A percentile compares a stretch with the other conserved stretches of the same genome.
These are phyloP conservation scores for Lenwebbia sp. DNA, from an alignment of 345 rosid species.

Conservation along the genomic window DNA sequence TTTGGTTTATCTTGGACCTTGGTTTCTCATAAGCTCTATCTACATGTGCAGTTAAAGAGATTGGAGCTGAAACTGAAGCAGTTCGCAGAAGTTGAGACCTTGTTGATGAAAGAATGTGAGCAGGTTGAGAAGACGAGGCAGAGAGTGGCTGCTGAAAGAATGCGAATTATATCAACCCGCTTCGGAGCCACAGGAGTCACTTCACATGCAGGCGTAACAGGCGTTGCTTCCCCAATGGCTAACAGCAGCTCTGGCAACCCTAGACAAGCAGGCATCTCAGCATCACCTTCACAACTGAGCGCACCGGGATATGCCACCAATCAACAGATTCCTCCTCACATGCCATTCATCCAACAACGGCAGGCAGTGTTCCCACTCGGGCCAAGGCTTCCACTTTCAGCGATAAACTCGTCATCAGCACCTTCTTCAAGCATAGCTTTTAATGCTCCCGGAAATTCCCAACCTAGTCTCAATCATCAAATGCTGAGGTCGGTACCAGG, in stretches of 20 bases:
- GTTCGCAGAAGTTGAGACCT: conserved; percentile 93
- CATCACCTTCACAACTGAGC: conserved; percentile 56
- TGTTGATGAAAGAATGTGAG: conserved; percentile 92
- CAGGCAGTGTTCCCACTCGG: conserved; percentile 61
- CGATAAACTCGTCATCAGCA: conserved; percentile 28
- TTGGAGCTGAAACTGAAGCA: conserved; percentile 97
- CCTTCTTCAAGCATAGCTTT: conserved; percentile 4
- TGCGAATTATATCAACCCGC: conserved; percentile 51
- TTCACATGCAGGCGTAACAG: conserved; percentile 15
- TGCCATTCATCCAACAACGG: conserved; percentile 78
- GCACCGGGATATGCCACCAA: conserved; percentile 42
- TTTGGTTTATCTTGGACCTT: not conserved
- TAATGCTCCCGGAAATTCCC: conserved; percentile 5
- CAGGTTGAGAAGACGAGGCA: conserved; percentile 94
- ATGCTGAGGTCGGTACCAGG: conserved; percentile 10
- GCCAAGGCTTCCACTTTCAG: conserved; percentile 59
- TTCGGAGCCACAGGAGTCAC: conserved; percentile 43
- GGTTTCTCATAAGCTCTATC: not conserved
- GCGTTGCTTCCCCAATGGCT: conserved; percentile 34
- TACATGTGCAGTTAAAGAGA: conserved; percentile 59
- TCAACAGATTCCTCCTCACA: conserved; percentile 56
- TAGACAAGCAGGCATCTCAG: conserved; percentile 41
- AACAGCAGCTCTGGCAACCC: conserved; percentile 35
- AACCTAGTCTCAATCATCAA: conserved; percentile 7
- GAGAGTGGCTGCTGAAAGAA: conserved; percentile 65